Base-by-base conservation (phyloP, 2,329 filamentous ascomycete species). In the Penicillium italicum region DNA sequence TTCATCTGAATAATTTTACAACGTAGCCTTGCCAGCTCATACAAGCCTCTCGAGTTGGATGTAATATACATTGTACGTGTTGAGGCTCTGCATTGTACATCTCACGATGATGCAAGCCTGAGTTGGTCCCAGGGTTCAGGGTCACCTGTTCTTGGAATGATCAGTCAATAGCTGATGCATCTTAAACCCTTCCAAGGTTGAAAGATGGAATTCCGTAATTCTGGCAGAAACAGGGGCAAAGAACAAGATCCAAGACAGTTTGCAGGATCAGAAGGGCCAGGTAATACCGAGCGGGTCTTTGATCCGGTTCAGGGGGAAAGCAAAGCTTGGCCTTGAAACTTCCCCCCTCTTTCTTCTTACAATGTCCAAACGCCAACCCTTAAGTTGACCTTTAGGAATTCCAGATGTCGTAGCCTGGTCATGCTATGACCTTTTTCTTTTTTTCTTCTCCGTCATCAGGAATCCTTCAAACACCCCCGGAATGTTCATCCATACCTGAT, bases 401-500 rank as follows among this genome's bases (percentile, higher is more conserved):
- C 50, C 50, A 34, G 16, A 34, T n/a, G 28, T 42, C 31, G 16
- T 20, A 2, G 12, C 18, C 14, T 45, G 7, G 26, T 22, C 24
- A 6, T 40, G 26, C 51, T 12, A 20, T n/a, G 16, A 8, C 11
- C 8, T 28, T 4, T 49, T 34, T 30, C 9, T 28, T 22, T 37
- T 33, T 37, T 33, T 36, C 16, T 34, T 9, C 41, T 18, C 49
- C 58, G 59, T 65, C 63, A 65, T 60, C 31, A 55, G 44, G 62
- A 63, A 62, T 63, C 31, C 31, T 26, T 40, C 50, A 14, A 28
- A 8, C 47, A 26, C n/a, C 24, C 26, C 20, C 10, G 60, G 63
- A 65, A 65, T 65, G 63, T 59, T 26, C 41, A 57, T 58, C 53
- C 63, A 60, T 63, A 57, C 53, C 63, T 42, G 3, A 9, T 28